A percentile compares a stretch with the other conserved stretches of the same genome.
These are phyloP conservation scores for Russula vinacea DNA, from an alignment of 768 basidiomycete species.

Conservation along the genomic window DNA sequence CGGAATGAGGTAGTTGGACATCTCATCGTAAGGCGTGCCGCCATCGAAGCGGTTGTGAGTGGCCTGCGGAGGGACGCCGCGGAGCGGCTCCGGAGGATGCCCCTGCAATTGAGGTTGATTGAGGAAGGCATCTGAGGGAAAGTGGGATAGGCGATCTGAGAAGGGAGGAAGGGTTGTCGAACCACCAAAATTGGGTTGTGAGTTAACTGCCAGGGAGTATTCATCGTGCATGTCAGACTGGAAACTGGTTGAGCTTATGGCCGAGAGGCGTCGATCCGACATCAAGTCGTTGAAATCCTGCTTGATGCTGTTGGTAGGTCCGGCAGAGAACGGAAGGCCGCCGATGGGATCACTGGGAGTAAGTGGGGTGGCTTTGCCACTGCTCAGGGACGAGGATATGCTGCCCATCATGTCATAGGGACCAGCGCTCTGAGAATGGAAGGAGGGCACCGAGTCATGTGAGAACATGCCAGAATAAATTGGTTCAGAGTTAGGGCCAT, in stretches of 20 bases:
- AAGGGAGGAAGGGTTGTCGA: constrained; percentile 44
- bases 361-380: constrained; percentile 70
- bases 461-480: constrained; percentile 61
- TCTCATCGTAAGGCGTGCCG: constrained; percentile 54
- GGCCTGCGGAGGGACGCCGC: constrained; percentile 67
- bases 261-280: constrained; percentile 57
- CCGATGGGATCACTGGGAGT: constrained; percentile 64
- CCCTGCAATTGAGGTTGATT: constrained; percentile 52
- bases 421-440: constrained; percentile 49
- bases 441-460: constrained; percentile 57
- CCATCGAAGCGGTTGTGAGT: constrained; percentile 61
- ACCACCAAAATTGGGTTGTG: constrained; percentile 44
- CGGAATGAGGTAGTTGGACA: constrained; percentile 53
- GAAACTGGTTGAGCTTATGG: constrained; percentile 50
- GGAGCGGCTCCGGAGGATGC: constrained; percentile 55
- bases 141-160: constrained; percentile 55
- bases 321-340: constrained; percentile 51
- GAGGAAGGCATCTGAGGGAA: constrained; percentile 54
- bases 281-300: constrained; percentile 64
- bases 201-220: constrained; percentile 49
- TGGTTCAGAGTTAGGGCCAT: constrained; percentile 52
- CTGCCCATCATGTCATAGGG: constrained; percentile 66
- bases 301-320: constrained; percentile 38
- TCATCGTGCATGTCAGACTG: constrained; percentile 63
- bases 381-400: constrained; percentile 61